Conservation (phyloP, 1,139 yeast species). For the Candida sp. region DNA sequence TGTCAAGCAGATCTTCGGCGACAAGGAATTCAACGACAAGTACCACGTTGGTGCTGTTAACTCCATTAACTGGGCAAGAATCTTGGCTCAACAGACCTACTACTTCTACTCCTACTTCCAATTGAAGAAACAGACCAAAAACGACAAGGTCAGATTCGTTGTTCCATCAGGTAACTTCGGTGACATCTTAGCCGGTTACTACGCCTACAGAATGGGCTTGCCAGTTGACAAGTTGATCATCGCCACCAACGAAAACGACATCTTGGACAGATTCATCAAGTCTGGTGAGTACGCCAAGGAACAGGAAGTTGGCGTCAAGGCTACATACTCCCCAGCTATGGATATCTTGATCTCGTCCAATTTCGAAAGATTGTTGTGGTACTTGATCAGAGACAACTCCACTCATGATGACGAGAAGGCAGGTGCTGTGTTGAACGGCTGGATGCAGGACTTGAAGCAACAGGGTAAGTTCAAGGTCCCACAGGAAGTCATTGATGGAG, state of each 20-base stretch:
- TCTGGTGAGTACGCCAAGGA: slow-evolving; percentile 82
- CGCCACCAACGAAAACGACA: slow-evolving; percentile 96
- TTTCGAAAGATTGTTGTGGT: slow-evolving; percentile 97
- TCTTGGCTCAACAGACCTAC: slow-evolving; percentile 96
- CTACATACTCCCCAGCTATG: slow-evolving; percentile 98
- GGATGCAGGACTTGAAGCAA: slow-evolving; percentile 83
- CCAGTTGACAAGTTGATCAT: slow-evolving; percentile 87
- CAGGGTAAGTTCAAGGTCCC: slow-evolving; percentile 81
- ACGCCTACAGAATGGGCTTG: slow-evolving; percentile 93
- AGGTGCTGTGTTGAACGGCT: slow-evolving; percentile 68
- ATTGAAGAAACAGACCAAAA: slow-evolving; percentile 48
- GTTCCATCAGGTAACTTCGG: slow-evolving; percentile 99
- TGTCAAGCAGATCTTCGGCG: slow-evolving; percentile 93
- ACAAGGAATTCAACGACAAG: slow-evolving; percentile 80
- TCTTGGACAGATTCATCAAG: slow-evolving; percentile 88
- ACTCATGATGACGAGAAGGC: slow-evolving; percentile 69
- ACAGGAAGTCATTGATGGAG: slow-evolving; percentile 63
- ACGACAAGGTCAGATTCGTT: slow-evolving; percentile 70
- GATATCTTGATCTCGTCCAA: slow-evolving; percentile 94
- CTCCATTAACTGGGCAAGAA: slow-evolving; percentile 99
- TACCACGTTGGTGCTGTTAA: slow-evolving; percentile 98
- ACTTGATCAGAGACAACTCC: slow-evolving; percentile 73
- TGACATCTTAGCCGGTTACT: slow-evolving; percentile 96
- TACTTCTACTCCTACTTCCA: slow-evolving; percentile 93
- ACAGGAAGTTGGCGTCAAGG: slow-evolving; percentile 65